Conservation (phyloP, 2,329 filamentous ascomycete species). For the Neoarthrinium moseri region DNA sequence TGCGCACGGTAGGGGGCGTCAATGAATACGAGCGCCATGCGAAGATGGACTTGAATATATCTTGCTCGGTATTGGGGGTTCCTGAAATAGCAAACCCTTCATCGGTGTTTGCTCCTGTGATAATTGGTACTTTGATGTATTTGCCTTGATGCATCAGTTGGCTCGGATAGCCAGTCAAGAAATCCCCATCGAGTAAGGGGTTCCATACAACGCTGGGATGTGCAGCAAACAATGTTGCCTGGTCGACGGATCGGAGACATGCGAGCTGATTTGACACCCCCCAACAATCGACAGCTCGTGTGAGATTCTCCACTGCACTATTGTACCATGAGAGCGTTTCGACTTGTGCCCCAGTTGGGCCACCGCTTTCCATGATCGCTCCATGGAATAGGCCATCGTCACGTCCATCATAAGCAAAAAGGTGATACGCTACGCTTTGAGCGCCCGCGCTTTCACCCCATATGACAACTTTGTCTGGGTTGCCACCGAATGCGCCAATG, state of each 20-base stretch:
- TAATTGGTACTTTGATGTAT: slow-evolving; percentile 41
- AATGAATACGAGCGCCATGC: slow-evolving; percentile 45
- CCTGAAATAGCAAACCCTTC: slow-evolving; percentile 42
- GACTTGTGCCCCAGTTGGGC: slow-evolving; percentile 28
- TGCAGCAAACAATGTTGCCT: slow-evolving; percentile 30
- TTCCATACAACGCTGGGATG: slow-evolving; percentile 38
- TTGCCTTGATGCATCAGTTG: slow-evolving; percentile 39
- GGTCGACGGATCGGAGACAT: slow-evolving; percentile 33
- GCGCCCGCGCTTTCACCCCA: slow-evolving; percentile 47
- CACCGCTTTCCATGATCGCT: slow-evolving; percentile 53
- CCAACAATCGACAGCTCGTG: slow-evolving; percentile 33
- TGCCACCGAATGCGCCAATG: slow-evolving; percentile 49
- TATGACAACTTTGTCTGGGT: slow-evolving; percentile 43
- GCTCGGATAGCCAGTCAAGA: slow-evolving; percentile 46
- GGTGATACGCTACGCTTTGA: slow-evolving; percentile 42
- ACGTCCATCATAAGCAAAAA: slow-evolving; percentile 54
- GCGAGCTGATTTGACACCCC: slow-evolving; percentile 30
- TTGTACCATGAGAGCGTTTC: slow-evolving; percentile 34
- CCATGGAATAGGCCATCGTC: slow-evolving; percentile 54
- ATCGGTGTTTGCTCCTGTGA: slow-evolving; percentile 49
- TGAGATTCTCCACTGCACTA: slow-evolving; percentile 31
- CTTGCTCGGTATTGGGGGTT: slow-evolving; percentile 37
- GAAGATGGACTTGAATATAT: slow-evolving; percentile 39
- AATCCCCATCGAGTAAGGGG: slow-evolving; percentile 44
- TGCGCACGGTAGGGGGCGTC: slow-evolving; percentile 40